phyloP scores from a whole-genome alignment of 2,329 filamentous ascomycete species.

The Calcarisporium arbuscula region DNA sequence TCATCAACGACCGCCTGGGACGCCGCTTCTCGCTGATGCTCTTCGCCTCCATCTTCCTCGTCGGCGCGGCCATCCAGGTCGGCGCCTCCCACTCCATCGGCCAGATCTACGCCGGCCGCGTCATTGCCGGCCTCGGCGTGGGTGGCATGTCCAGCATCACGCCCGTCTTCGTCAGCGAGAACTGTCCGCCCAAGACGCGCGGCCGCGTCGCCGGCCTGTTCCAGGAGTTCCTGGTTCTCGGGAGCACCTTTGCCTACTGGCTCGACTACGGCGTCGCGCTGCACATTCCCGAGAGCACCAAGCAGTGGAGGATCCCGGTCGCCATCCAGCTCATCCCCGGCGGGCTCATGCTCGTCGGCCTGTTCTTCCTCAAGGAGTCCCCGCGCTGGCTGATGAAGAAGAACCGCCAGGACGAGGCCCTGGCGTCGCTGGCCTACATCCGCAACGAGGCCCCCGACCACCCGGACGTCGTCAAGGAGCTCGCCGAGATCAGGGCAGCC shows the following conservation, averaged over 20 bases:
- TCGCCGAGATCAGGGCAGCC: conserved; percentile 31
- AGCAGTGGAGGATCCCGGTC: conserved; percentile 61
- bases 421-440: conserved; percentile 58
- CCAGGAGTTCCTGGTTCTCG: conserved; percentile 15
- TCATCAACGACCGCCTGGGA: conserved; percentile 12
- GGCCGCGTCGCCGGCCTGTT: conserved; percentile 16
- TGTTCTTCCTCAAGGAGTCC: conserved; percentile 57
- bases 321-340: conserved; percentile 62
- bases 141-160: conserved; percentile 18
- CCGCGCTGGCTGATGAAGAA: conserved; percentile 64
- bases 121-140: conserved; percentile 17
- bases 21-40: conserved; percentile 14
- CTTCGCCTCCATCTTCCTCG: conserved; percentile 13
- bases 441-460: conserved; percentile 47
- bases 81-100: conserved; percentile 12
- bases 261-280: conserved; percentile 53
- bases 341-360: conserved; percentile 53
- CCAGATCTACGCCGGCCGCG: conserved; percentile 16
- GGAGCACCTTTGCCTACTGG: conserved; percentile 14
- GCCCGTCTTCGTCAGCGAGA: conserved; percentile 16
- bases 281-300: conserved; percentile 37
- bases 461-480: conserved; percentile 65
- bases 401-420: conserved; percentile 52
- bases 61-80: conserved; percentile 13
- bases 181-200: conserved; percentile 13